These are phyloP conservation scores for Didymella lethalis DNA, from an alignment of 2,329 filamentous ascomycete species.

Conservation along the genomic window DNA sequence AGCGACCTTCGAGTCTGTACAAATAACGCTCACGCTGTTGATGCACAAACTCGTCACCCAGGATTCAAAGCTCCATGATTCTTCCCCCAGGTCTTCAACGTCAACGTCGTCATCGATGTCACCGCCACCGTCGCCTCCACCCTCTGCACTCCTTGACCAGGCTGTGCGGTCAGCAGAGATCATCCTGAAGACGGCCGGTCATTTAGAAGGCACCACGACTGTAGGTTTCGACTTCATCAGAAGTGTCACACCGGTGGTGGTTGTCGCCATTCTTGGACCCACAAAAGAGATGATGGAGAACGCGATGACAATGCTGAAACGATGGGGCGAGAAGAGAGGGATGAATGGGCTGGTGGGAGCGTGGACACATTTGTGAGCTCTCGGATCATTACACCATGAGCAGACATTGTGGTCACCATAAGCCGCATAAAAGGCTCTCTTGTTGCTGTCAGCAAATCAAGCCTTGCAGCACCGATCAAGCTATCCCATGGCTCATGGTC, in stretches of 20 bases:
- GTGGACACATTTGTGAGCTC: slow-evolving; percentile 19
- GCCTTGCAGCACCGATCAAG: background rate
- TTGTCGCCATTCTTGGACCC: slow-evolving; percentile 34
- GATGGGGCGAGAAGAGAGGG: slow-evolving; percentile 32
- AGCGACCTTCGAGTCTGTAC: slow-evolving; percentile 31
- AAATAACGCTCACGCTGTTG: slow-evolving; percentile 30
- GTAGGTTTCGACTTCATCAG: slow-evolving; percentile 41
- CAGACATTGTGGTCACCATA: background rate
- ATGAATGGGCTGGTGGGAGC: slow-evolving; percentile 19
- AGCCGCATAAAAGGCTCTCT: background rate
- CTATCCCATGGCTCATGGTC: background rate
- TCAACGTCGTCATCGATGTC: background rate
- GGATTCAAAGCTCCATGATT: background rate
- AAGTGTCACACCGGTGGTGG: slow-evolving; percentile 36
- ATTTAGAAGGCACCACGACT: slow-evolving; percentile 32
- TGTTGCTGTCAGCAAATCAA: background rate
- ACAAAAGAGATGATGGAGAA: slow-evolving; percentile 19
- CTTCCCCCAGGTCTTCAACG: background rate
- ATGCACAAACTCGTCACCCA: slow-evolving; percentile 29
- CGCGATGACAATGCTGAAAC: slow-evolving; percentile 33
- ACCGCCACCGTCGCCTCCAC: background rate
- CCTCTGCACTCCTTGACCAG: slow-evolving; percentile 1
- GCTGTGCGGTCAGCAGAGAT: slow-evolving; percentile 6
- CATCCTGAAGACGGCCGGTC: slow-evolving; percentile 6
- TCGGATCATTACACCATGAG: background rate